phyloP scores from a whole-genome alignment of 345 rosid species.

The Brassica juncea region DNA sequence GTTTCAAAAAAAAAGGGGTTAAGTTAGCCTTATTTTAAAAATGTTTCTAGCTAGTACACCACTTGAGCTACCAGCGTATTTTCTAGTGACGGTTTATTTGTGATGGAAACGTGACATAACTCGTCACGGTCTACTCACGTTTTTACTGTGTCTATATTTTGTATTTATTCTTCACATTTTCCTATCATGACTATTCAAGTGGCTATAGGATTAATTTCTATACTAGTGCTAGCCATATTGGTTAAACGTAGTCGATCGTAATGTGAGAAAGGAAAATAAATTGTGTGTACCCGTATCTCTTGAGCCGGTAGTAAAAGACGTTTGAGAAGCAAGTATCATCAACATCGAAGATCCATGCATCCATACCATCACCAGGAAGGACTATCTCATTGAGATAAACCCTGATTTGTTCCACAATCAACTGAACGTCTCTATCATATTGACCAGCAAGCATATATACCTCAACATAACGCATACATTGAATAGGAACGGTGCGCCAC shows the following conservation, averaged over 20 bases:
- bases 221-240: no score
- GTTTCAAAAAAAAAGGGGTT: no score
- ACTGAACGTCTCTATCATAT: conserved; percentile 59
- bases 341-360: conserved; percentile 89
- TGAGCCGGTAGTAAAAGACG: conserved; percentile 61
- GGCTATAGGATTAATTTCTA: no score
- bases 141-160: no score
- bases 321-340: conserved; percentile 95
- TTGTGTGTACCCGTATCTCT: conserved; percentile 66
- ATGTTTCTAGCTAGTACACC: background rate
- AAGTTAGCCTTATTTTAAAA: no score
- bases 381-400: conserved; percentile 46
- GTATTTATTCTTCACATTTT: no score
- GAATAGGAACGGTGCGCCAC: conserved; percentile 78
- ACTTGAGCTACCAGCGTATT: background rate
- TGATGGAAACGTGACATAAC: background rate
- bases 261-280: background rate
- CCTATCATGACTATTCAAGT: no score
- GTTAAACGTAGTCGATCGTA: no score
- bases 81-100: no score
- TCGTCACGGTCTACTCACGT: no score
- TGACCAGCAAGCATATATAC: conserved; percentile 78
- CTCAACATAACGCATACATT: conserved; percentile 59
- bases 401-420: conserved; percentile 53
- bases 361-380: conserved; percentile 56